These are phyloP conservation scores for Peterozyma xylosa DNA, from an alignment of 805 yeast species.

Conservation along the genomic window DNA sequence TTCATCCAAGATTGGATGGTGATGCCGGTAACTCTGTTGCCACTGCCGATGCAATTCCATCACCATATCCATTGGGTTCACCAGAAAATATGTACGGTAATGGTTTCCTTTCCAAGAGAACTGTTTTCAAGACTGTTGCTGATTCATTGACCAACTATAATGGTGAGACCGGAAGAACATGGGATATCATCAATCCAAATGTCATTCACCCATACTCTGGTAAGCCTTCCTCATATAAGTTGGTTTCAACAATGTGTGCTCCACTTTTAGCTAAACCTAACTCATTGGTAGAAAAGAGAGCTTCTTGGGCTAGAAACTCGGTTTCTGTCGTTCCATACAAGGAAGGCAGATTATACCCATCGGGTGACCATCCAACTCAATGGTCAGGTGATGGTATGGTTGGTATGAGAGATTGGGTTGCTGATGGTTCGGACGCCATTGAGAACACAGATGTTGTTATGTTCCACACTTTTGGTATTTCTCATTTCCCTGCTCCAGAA, in stretches of 20 bases:
- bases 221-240: slow-evolving; percentile 57
- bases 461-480: slow-evolving; percentile 66
- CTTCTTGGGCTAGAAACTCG: slow-evolving; percentile 58
- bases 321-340: slow-evolving; percentile 55
- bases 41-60: slow-evolving; percentile 44
- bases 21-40: slow-evolving; percentile 52
- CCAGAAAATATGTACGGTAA: slow-evolving; percentile 56
- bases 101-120: slow-evolving; percentile 50
- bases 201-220: slow-evolving; percentile 51
- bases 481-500: slow-evolving; percentile 71
- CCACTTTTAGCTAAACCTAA: slow-evolving; percentile 56
- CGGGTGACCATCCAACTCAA: slow-evolving; percentile 57
- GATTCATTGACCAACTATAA: slow-evolving; percentile 48
- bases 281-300: slow-evolving; percentile 59
- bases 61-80: slow-evolving; percentile 46
- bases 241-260: slow-evolving; percentile 58
- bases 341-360: slow-evolving; percentile 59
- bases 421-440: slow-evolving; percentile 37
- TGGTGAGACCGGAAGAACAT: slow-evolving; percentile 47
- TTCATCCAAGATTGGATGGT: slow-evolving; percentile 65
- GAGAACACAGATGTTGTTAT: slow-evolving; percentile 55
- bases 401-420: slow-evolving; percentile 52
- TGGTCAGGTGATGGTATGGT: slow-evolving; percentile 46
- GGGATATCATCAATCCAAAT: slow-evolving; percentile 60
- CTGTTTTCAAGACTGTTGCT: slow-evolving; percentile 46